phyloP scores from a whole-genome alignment of 345 rosid genomes.

The Geranium rotundifolium region DNA sequence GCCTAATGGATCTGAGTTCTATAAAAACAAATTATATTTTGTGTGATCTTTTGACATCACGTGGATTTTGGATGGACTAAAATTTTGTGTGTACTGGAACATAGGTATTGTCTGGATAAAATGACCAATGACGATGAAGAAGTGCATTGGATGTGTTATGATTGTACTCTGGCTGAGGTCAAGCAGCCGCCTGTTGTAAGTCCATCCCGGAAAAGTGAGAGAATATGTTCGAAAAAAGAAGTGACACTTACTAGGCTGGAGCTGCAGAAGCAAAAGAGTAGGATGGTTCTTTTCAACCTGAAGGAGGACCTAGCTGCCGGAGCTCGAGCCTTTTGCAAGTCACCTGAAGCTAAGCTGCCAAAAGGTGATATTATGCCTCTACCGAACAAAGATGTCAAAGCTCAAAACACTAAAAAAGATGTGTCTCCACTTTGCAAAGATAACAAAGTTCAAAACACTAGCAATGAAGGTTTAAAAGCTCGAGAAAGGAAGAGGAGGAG shows the following conservation, averaged over 20 bases:
- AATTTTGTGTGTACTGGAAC: no score
- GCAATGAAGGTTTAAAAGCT: no score
- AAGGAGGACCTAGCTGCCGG: no score
- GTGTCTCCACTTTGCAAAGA: neutral
- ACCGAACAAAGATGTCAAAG: no score
- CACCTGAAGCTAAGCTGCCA: neutral
- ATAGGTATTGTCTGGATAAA: slow-evolving; percentile 15
- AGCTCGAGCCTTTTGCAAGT: neutral
- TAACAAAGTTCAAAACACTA: no score
- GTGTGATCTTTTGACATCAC: no score
- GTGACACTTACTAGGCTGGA: slow-evolving; percentile 8
- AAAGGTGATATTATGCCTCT: slow-evolving; percentile 1
- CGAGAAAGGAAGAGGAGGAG: no score
- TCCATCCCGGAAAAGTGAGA: slow-evolving; percentile 10
- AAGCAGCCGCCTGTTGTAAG: slow-evolving; percentile 1
- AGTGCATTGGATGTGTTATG: slow-evolving; percentile 12
- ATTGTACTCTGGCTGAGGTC: slow-evolving; percentile 8
- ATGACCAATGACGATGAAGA: slow-evolving; percentile 6
- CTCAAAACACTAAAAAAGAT: no score
- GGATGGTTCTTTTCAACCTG: no score
- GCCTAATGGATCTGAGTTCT: no score
- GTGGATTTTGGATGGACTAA: no score
- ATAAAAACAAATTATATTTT: no score
- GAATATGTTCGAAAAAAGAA: slow-evolving; percentile 10
- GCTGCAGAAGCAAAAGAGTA: slow-evolving; percentile 3